Conservation (phyloP, 1,284 basidiomycete species). For the Ganoderma boninense region DNA sequence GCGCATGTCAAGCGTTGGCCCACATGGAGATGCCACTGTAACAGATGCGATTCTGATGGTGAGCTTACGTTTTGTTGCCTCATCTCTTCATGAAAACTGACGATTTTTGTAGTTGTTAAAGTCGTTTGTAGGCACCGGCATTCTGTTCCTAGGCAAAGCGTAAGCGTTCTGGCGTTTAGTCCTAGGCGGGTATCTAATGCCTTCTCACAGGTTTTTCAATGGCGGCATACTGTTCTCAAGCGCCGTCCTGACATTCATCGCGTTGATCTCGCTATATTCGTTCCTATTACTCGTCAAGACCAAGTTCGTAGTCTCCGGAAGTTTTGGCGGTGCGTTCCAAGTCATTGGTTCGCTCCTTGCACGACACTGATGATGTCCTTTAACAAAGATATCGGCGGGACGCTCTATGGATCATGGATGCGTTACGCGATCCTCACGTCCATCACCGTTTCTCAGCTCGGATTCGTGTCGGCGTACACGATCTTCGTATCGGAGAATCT, state of each 20-base stretch:
- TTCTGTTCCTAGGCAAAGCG: slow-evolving; percentile 96
- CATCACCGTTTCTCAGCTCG: slow-evolving; percentile 91
- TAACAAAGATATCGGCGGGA: slow-evolving; percentile 87
- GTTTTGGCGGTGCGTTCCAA: slow-evolving; percentile 81
- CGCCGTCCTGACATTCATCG: slow-evolving; percentile 83
- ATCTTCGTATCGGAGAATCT: slow-evolving; percentile 97
- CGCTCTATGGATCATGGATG: slow-evolving; percentile 94
- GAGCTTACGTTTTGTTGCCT: slow-evolving; percentile 35
- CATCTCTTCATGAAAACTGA: neutral
- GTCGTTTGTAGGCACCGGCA: slow-evolving; percentile 96
- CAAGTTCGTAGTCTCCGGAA: slow-evolving; percentile 90
- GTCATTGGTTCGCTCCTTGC: slow-evolving; percentile 27
- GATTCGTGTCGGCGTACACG: slow-evolving; percentile 90
- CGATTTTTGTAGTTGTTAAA: slow-evolving; percentile 75
- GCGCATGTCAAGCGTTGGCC: slow-evolving; percentile 57
- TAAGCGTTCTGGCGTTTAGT: slow-evolving; percentile 46
- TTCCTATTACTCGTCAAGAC: slow-evolving; percentile 94
- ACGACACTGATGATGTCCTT: slow-evolving; percentile 1
- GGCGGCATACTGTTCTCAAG: slow-evolving; percentile 94
- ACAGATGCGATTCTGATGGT: slow-evolving; percentile 94
- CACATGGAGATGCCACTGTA: slow-evolving; percentile 85
- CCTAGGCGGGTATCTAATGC: slow-evolving; percentile 11
- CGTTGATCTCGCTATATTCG: slow-evolving; percentile 90
- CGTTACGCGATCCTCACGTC: slow-evolving; percentile 89
- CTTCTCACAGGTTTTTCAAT: slow-evolving; percentile 81